phyloP scores from a whole-genome alignment of 2,329 filamentous ascomycete species.

The Exophiala viscosa region DNA sequence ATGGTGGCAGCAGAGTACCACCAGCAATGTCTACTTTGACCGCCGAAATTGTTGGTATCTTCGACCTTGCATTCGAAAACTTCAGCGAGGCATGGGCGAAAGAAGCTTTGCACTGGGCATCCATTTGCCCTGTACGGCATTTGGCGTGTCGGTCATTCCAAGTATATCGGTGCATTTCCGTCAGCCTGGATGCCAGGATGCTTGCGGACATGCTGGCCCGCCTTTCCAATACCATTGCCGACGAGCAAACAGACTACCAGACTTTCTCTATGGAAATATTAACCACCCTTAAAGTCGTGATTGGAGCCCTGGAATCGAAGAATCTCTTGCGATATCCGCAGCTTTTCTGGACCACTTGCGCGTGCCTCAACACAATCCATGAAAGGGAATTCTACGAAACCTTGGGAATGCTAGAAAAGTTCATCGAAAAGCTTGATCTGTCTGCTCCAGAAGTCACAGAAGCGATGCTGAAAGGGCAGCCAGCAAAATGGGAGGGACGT shows the following conservation, averaged over 20 bases:
- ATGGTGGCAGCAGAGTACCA: conserved; percentile 75
- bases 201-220: conserved; percentile 93
- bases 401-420: conserved; percentile 82
- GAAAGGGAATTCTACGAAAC: conserved; percentile 92
- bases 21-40: conserved; percentile 83
- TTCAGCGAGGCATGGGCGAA: conserved; percentile 90
- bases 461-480: conserved; percentile 72
- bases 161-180: conserved; percentile 90
- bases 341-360: conserved; percentile 95
- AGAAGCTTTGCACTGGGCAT: conserved; percentile 89
- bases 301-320: conserved; percentile 73
- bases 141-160: conserved; percentile 96
- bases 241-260: conserved; percentile 89
- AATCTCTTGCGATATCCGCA: conserved; percentile 88
- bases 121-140: conserved; percentile 91
- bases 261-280: conserved; percentile 98
- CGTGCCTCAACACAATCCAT: conserved; percentile 93
- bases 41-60: conserved; percentile 75
- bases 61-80: conserved; percentile 76
- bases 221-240: conserved; percentile 93
- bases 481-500: conserved; percentile 78
- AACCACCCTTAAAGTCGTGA: conserved; percentile 87
- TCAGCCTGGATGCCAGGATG: conserved; percentile 87
- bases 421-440: conserved; percentile 80
- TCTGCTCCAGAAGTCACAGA: conserved; percentile 64